Evolutionary conservation across 495 filamentous ascomycete species (phyloP), one percentile per base, ranked within the genome.

Genomic region (Elaphomyces granulatus): DNA sequence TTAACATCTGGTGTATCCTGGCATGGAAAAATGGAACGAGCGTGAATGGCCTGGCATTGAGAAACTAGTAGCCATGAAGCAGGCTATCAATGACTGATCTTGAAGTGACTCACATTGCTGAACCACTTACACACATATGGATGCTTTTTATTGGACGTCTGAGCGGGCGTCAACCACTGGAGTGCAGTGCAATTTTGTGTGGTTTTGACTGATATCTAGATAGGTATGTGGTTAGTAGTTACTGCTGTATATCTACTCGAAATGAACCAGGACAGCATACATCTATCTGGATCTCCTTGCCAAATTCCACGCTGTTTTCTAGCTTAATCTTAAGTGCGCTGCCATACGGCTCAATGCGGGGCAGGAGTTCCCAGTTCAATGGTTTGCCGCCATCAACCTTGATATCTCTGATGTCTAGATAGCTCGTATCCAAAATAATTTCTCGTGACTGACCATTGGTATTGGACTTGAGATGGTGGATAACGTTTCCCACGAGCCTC

Each of bases 1-100:
- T 98, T 98, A 44, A 95, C 78, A 54, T 92, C 85, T 17, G 88
- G 88, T 0, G 90, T 95, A 58, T 98, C 88, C 65, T 98, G 88
- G 58, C 87, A 95, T 9, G 90, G 90, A 58, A 94, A 94, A 39
- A 95, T 70, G 16, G 85, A 93, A 36, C 88, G 74, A 18, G 81
- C 83, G 49, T 95, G 83, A 47, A 98, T 98, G 30, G 87, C 86
- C 64, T 98, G 88, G 59, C 87, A 94, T 73, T 96, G 88, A 28
- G 83, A 88, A 68, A 94, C 72, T 77, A 38, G 7, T 17, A 31
- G n/a, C n/a, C n/a, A n/a, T n/a, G n/a, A n/a, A n/a, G n/a, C n/a
- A n/a, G n/a, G n/a, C n/a, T n/a, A n/a, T n/a, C n/a, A n/a, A n/a
- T n/a, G n/a, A n/a, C n/a, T n/a, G n/a, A n/a, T n/a, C n/a, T n/a